Percentiles rank a stretch among this genome's conserved stretches.
Conservation (phyloP, 495 filamentous ascomycete genomes). For the Talaromyces proteolyticus region DNA sequence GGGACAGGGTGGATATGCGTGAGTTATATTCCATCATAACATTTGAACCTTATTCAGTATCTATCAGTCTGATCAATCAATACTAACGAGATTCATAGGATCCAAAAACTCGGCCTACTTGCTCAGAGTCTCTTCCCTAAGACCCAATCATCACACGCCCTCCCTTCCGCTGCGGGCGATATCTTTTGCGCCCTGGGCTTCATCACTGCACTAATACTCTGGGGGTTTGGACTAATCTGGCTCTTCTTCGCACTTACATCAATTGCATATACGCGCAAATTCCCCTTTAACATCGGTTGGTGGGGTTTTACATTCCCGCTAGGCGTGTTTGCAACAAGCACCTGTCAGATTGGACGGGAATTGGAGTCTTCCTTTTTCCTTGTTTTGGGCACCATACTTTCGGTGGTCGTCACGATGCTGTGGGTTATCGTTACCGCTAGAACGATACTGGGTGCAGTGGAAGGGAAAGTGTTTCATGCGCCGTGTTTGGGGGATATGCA, state of each 20-base stretch:
- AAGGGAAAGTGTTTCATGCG: conserved; percentile 43
- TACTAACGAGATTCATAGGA: conserved; percentile 3
- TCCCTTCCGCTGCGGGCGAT: conserved; percentile 18
- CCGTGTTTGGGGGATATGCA: conserved; percentile 45
- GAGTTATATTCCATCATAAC: too few relatives aligned
- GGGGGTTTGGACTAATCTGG: conserved; percentile 37
- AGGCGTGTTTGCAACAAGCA: conserved; percentile 39
- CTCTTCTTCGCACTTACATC: conserved; percentile 33
- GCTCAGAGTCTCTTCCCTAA: conserved; percentile 18
- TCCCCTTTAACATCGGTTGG: conserved; percentile 56
- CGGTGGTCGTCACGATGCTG: conserved; percentile 38
- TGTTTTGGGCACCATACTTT: conserved; percentile 40
- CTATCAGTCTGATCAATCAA: not conserved
- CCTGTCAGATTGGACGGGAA: conserved; percentile 32
- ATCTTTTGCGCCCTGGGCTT: conserved; percentile 33
- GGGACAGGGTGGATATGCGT: conserved; percentile 40
- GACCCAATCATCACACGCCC: conserved; percentile 5
- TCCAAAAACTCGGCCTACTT: conserved; percentile 29
- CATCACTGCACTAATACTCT: conserved; percentile 27
- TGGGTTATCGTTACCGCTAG: conserved; percentile 44
- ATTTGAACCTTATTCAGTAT: too few relatives aligned
- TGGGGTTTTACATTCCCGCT: conserved; percentile 53
- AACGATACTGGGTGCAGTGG: conserved; percentile 35
- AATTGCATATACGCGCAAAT: conserved; percentile 21
- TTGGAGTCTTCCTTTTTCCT: conserved; percentile 38